These are phyloP conservation scores for Acanthamoeba sp. DNA, from an alignment of 208 protist genomes.

Conservation along the genomic window DNA sequence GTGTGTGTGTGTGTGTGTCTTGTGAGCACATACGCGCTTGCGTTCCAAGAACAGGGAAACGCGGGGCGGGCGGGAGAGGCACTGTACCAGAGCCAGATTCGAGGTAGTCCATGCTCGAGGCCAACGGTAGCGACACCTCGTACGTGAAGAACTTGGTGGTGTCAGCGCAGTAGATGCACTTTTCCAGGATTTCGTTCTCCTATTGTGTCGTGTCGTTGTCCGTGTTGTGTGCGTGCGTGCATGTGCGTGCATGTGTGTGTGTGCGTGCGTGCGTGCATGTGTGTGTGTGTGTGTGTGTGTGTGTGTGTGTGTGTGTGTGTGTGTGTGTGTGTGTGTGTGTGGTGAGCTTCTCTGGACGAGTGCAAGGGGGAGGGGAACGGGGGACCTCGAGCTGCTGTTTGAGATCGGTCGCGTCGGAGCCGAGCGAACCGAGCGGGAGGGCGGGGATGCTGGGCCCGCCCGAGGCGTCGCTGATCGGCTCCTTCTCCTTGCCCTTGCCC, in stretches of 20 bases:
- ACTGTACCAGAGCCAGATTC: background rate
- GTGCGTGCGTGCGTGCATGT: too few relatives aligned
- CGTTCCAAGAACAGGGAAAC: background rate
- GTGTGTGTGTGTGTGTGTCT: background rate
- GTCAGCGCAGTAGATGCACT: slow-evolving; percentile 12
- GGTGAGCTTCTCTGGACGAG: too few relatives aligned
- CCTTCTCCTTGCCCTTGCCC: background rate
- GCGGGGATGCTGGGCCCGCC: too few relatives aligned
- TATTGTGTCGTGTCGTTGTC: background rate
- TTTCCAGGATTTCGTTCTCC: slow-evolving; percentile 6
- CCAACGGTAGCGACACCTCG: background rate
- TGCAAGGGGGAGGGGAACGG: background rate
- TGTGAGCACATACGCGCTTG: background rate
- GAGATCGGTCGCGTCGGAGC: background rate
- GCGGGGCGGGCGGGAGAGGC: background rate
- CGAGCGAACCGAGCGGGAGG: background rate
- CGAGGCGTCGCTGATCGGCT: too few relatives aligned
- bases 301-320: too few relatives aligned
- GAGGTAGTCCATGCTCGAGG: background rate
- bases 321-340: too few relatives aligned
- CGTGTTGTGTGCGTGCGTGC: background rate
- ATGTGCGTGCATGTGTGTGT: too few relatives aligned
- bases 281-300: too few relatives aligned
- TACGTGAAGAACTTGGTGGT: background rate
- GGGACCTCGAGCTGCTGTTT: background rate